Evolutionary conservation across 495 filamentous ascomycete species (phyloP), one percentile per base, ranked within the genome.

Genomic region (Aspergillus cristatus): DNA sequence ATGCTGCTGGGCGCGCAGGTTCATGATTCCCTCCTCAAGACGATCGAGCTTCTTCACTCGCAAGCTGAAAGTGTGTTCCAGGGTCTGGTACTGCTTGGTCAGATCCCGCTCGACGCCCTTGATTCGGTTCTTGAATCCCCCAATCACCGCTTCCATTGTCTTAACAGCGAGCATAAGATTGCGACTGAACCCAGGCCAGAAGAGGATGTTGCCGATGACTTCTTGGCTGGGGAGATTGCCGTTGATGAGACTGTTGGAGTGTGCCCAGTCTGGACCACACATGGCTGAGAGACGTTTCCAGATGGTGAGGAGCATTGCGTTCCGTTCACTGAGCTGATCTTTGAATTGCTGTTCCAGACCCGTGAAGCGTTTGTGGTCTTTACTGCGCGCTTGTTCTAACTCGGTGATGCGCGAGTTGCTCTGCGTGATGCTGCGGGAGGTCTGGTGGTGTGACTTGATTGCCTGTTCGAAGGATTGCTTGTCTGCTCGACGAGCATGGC

Each of bases 181-280:
- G 53, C 89, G 85, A 59, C 76, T 82, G 61, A 96, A 97, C 8
- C 79, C 82, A 2, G 84, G 78, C 39, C 94, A 76, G 48, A 74
- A 76, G 51, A 84, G 75, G 16, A 78, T 84, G 25, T 80, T 77
- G 22, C 69, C 62, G 37, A 95, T 79, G 30, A 86, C 75, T 47
- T 94, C 88, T 34, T 91, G 65, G 24, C 79, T 83, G 0, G 86
- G 84, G 6, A 89, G 64, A 36, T 89, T 83, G 34, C 86, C 86
- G 43, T 90, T 86, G 53, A 96, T 85, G 28, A 93, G 75, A 42
- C 79, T 82, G 48, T 97, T 89, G 43, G 84, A 78, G 45, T 94
- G 82, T 0, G 83, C 78, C 91, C 91, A 98, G 52, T 97, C 91
- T 0, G 74, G 68, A 18, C 91, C 91, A 47, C 93, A 97, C 37